phyloP scores from a whole-genome alignment of 129 eudicot genomes.

The Escallonia rubra region DNA sequence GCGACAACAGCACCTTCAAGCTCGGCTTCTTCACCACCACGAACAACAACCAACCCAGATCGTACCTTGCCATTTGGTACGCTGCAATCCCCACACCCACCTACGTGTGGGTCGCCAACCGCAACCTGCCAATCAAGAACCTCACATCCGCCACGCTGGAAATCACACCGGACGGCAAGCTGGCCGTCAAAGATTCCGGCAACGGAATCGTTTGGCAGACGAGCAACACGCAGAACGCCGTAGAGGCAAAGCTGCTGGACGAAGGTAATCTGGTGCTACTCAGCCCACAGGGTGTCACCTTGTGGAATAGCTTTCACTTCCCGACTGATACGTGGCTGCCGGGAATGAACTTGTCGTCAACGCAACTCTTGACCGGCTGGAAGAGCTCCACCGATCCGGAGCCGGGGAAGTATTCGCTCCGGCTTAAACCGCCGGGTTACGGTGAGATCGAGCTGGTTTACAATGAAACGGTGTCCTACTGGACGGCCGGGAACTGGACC shows the following conservation, averaged over 20 bases:
- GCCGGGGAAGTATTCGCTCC: constrained; percentile 74
- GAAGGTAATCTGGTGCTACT: constrained; percentile 61
- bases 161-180: constrained; percentile 30
- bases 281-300: constrained; percentile 15
- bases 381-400: constrained; percentile 57
- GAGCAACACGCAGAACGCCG: constrained; percentile 12
- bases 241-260: constrained; percentile 46
- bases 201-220: constrained; percentile 47
- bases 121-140: constrained; percentile 42
- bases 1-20: constrained; percentile 52
- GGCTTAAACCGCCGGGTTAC: constrained; percentile 64
- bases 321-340: constrained; percentile 92
- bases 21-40: constrained; percentile 52
- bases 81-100: constrained; percentile 69
- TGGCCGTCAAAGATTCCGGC: constrained; percentile 40
- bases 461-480: constrained; percentile 27
- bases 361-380: constrained; percentile 56
- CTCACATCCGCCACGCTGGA: constrained; percentile 24
- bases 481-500: constrained; percentile 81
- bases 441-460: constrained; percentile 72
- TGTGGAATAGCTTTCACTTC: constrained; percentile 74
- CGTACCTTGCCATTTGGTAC: constrained; percentile 77
- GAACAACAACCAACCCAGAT: constrained; percentile 27
- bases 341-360: constrained; percentile 74
- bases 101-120: constrained; percentile 89